Percentiles rank a stretch among this genome's conserved stretches.
Evolutionary conservation across 2,329 filamentous ascomycete genomes (phyloP).

Genomic region (Alternaria infectoria): DNA sequence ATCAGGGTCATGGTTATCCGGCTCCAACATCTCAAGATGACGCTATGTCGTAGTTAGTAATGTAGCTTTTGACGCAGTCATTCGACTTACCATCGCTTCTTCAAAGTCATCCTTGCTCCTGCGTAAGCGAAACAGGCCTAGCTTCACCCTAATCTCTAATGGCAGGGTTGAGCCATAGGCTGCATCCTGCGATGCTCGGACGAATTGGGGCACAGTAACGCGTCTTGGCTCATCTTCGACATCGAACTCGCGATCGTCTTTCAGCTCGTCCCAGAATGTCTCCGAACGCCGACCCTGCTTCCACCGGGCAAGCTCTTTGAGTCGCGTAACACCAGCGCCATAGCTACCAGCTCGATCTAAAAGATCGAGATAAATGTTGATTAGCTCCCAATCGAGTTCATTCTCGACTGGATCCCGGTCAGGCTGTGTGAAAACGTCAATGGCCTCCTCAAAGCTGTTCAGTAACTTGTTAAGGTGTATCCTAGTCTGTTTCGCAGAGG

Average conservation of each 20-base stretch:
- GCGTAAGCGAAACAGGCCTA: conserved; percentile 82
- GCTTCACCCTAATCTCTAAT: conserved; percentile 79
- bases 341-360: conserved; percentile 70
- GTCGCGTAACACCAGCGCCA: conserved; percentile 68
- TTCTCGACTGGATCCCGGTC: conserved; percentile 51
- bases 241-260: conserved; percentile 92
- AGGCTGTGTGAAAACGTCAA: conserved; percentile 55
- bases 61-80: conserved; percentile 58
- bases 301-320: conserved; percentile 81
- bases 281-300: conserved; percentile 78
- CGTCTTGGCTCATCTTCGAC: conserved; percentile 71
- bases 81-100: conserved; percentile 74
- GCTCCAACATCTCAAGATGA: conserved; percentile 69
- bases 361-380: conserved; percentile 85
- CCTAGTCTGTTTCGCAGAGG: conserved; percentile 54
- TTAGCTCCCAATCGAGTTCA: conserved; percentile 75
- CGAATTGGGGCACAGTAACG: conserved; percentile 65
- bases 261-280: conserved; percentile 74
- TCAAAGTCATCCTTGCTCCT: conserved; percentile 65
- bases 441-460: conserved; percentile 59
- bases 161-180: conserved; percentile 78
- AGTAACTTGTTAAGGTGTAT: conserved; percentile 57
- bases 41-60: conserved; percentile 42
- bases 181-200: conserved; percentile 59
- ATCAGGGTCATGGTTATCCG: conserved; percentile 60